Evolutionary conservation across 2,329 filamentous ascomycete genomes (phyloP), one percentile per base, ranked within the genome.

Genomic region (Neoarthrinium moseri): DNA sequence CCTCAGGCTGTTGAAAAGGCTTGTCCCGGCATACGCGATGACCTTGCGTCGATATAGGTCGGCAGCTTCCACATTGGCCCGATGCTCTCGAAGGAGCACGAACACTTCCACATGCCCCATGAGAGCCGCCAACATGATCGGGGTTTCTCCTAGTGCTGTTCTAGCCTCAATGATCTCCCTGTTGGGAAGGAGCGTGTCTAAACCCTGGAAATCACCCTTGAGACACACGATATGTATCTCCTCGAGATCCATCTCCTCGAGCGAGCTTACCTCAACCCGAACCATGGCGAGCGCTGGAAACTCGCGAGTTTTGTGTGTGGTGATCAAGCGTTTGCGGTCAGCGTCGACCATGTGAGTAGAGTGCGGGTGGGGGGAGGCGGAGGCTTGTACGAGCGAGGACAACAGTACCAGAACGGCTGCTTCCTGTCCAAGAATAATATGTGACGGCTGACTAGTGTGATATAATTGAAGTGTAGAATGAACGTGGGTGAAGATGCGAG

Each of bases 61-160:
- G 10, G n/a, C n/a, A 4, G 23, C 17, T 3, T 29, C 22, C 6
- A 24, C 27, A 4, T 11, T n/a, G 4, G 33, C 43, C 4, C 23
- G 10, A 6, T 38, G 8, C 23, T 39, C 15, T 5, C 15, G 24
- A 15, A 45, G 43, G 13, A 45, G 15, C 3, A 20, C 20, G 12
- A 45, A 13, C 18, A 32, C 22, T 24, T 29, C 35, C 7, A 26
- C 17, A 15, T 45, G 43, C 6, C 43, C 43, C 33, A 45, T 32
- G 12, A 45, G 26, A 11, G 33, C 21, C 5, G 43, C 22, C 4
- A 45, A 26, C 23, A 38, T 38, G 6, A 45, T 21, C 5, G 43
- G 43, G 6, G 43, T 45, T 21, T 39, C 35, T 7, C 34, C 18
- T 21, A 30, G 20, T 6, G n/a, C 8, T 5, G 41, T 45, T 15